Evolutionary conservation across 306 rosid genomes (phyloP), one percentile per base, ranked within the genome.

Genomic region (Pterocarpus santalinus): DNA sequence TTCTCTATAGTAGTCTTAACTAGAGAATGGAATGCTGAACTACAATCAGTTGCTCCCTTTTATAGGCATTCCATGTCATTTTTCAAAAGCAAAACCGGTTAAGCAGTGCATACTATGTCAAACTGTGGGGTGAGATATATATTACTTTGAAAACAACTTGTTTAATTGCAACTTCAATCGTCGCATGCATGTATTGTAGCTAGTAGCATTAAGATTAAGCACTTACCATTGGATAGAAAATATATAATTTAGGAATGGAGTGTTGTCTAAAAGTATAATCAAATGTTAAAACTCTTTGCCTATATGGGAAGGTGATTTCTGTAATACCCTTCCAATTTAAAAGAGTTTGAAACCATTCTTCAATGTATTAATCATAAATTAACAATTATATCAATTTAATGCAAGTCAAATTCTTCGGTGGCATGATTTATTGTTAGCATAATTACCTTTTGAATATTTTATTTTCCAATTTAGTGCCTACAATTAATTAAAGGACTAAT

Each of bases 41-140:
- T 4, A 7, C 32, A 39, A 68, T 1, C 34, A 30, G 39, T 36
- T 74, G 30, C 47, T 58, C 68, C 33, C 47, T 84, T 80, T 79
- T 74, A 80, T 73, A 74, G 63, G 14, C 58, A 11, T n/a, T 52
- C 35, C 39, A 52, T 66, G 76, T 9, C 57, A 13, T 8, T 30
- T 73, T 67, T 57, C n/a, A 47, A 2, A 17, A 3, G 16, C 64
- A 63, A 15, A 33, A 22, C 62, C 46, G 68, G 66, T 47, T 75
- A 41, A 75, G 77, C 72, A 82, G 60, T 76, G 7, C 58, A 69
- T 68, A 63, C 34, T 44, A 58, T 46, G 16, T 58, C 57, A 44
- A 53, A 30, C 22, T 41, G 8, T 57, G 49, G 13, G 30, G 8
- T 22, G 55, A 22, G 4, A 3, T 3, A 39, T 3, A 36, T 32